phyloP scores from a whole-genome alignment of 2,329 filamentous ascomycete species.

The Colletotrichum limetticola region DNA sequence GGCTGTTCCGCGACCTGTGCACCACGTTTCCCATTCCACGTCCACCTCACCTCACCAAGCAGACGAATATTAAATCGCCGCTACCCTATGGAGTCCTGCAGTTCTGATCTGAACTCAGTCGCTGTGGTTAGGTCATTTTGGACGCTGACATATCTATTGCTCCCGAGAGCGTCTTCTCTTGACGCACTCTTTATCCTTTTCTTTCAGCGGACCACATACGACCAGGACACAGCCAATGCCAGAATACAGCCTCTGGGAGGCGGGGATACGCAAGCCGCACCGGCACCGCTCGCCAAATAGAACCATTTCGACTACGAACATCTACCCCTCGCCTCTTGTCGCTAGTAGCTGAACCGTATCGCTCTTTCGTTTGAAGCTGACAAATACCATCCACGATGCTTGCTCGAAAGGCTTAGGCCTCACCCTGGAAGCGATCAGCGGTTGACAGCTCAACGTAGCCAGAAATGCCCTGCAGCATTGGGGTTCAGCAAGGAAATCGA shows the following conservation, averaged over 20 bases:
- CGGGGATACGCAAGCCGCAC: neutral
- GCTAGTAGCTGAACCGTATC: neutral
- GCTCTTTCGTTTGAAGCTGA: neutral
- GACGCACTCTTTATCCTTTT: neutral
- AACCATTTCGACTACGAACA: neutral
- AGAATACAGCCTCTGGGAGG: neutral
- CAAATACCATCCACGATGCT: neutral
- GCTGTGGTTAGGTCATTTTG: neutral
- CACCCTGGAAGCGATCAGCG: neutral
- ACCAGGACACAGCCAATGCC: neutral
- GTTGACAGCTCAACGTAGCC: neutral
- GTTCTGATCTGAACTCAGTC: neutral
- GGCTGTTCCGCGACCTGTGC: slow-evolving; percentile 6
- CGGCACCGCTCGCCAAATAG: neutral
- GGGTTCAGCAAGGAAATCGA: neutral
- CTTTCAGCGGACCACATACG: neutral
- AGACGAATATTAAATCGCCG: neutral
- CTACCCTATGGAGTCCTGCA: neutral
- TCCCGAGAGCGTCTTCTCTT: neutral
- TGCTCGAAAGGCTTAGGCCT: neutral
- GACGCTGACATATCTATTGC: neutral
- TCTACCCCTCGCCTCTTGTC: neutral
- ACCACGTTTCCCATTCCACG: neutral
- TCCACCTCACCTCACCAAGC: neutral
- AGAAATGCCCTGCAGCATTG: neutral